Evolutionary conservation across 805 yeast genomes (phyloP), one percentile per base, ranked within the genome.

Genomic region (Saccharomycopsis babjevae): DNA sequence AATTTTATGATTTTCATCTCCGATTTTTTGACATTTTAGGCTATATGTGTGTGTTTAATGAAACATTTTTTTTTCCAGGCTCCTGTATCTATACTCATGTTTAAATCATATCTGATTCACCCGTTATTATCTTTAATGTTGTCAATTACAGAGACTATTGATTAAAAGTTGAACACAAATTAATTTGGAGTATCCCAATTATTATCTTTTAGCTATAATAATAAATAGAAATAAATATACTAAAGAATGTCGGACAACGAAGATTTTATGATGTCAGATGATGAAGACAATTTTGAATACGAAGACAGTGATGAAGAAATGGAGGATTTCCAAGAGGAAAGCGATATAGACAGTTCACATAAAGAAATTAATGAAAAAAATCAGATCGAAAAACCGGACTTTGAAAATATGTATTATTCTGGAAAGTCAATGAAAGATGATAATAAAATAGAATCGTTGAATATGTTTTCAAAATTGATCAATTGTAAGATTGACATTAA

Each of bases 241-340:
- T 50, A 10, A 22, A 61, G 30, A 57, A 64, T 64, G 66, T 62
- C 64, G 1, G 66, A 64, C 42, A 59, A 59, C 18, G 66, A 63
- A 25, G 66, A 64, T 52, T 64, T 64, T 52, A 59, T 62, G 66
- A 62, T 62, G 64, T 59, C 63, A 15, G 66, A 62, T 22, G 64
- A 59, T 40, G 66, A 59, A 22, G 66, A 64, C 57, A 61, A 63
- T 34, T 64, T 64, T 42, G 66, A 64, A 32, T 64, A 64, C 42
- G 65, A 64, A 11, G 66, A 66, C 15, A 42, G 63, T 39, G 67
- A 66, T 34, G 66, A 61, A 16, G 67, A 64, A 38, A 61, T 59
- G 61, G 61, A 34, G 22, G 63, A 40, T 15, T 63, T 52, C 13
- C 65, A 64, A 5, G 62, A 40, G 11, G 57, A 56, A 6, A 30